Conservation (phyloP, 768 basidiomycete genomes). For the Serendipita sp. region DNA sequence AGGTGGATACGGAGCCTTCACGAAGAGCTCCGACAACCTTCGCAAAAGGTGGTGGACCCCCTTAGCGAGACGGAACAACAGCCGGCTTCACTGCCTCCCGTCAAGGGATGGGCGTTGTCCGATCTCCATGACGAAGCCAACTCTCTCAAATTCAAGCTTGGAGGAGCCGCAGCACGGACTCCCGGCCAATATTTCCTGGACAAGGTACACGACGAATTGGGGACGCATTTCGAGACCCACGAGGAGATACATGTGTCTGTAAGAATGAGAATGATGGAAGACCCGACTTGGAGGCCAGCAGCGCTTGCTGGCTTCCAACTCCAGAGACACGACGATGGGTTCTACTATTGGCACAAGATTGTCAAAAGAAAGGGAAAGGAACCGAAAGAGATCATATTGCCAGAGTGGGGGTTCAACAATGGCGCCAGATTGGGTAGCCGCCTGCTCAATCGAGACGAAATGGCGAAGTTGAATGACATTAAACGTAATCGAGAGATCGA, state of each 20-base stretch:
- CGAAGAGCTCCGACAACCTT: neutral
- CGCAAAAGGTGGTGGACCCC: neutral
- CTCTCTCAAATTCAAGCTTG: neutral
- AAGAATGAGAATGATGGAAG: neutral
- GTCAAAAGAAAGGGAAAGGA: neutral
- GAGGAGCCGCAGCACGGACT: neutral
- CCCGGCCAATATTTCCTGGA: neutral
- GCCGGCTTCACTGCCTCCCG: neutral
- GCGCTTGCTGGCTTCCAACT: neutral
- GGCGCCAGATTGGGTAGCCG: too few species aligned
- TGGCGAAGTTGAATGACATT: neutral
- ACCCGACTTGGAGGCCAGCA: neutral
- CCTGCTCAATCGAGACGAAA: neutral
- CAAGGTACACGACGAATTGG: neutral
- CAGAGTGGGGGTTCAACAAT: neutral
- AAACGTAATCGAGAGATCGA: too few species aligned
- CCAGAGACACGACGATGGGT: neutral
- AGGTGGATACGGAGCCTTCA: neutral
- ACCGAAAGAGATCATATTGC: neutral
- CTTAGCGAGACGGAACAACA: neutral
- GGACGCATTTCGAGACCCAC: neutral
- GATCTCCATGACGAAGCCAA: neutral
- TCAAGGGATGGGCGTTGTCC: neutral
- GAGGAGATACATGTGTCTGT: neutral
- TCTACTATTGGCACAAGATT: neutral